A percentile compares a stretch with the other conserved stretches of the same genome.
Evolutionary conservation across 306 rosid species (phyloP).

Genomic region (Begonia fuchsioides): DNA sequence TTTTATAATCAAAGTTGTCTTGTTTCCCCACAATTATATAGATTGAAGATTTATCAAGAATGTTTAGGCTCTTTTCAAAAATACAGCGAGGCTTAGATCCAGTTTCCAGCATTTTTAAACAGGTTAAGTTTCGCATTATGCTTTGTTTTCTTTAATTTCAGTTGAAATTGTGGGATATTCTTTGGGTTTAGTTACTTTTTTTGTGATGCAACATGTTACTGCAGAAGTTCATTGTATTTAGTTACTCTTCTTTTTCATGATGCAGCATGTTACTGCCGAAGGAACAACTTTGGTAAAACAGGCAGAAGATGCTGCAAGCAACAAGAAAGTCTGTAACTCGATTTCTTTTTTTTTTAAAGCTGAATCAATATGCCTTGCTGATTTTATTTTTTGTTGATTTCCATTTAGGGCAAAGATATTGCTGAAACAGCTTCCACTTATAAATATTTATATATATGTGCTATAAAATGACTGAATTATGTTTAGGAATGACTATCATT

Average conservation of each 20-base stretch:
- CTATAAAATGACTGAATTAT: no score
- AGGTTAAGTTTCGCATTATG: constrained; percentile 26
- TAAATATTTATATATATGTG: no score
- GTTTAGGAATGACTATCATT: no score
- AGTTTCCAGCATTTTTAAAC: constrained; percentile 53
- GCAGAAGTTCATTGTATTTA: constrained; percentile 25
- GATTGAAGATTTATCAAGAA: constrained; percentile 84
- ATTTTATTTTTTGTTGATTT: no score
- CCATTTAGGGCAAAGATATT: no score
- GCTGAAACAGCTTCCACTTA: no score
- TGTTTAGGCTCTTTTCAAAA: constrained; percentile 71
- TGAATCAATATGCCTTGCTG: no score
- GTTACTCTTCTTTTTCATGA: neutral
- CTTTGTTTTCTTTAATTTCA: constrained; percentile 1
- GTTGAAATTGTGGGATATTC: neutral
- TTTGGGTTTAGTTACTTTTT: neutral
- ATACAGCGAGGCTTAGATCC: constrained; percentile 66
- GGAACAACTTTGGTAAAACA: constrained; percentile 62
- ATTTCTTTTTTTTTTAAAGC: no score
- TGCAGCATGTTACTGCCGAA: constrained; percentile 72
- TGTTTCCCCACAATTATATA: constrained; percentile 6
- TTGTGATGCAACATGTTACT: constrained; percentile 51
- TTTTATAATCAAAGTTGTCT: no score
- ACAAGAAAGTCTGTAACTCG: constrained; percentile 21
- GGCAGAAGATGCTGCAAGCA: constrained; percentile 62